Percentiles rank a stretch among this genome's conserved stretches.
phyloP scores from a whole-genome alignment of 495 filamentous ascomycete genomes.

The Trypethelium eluteriae region DNA sequence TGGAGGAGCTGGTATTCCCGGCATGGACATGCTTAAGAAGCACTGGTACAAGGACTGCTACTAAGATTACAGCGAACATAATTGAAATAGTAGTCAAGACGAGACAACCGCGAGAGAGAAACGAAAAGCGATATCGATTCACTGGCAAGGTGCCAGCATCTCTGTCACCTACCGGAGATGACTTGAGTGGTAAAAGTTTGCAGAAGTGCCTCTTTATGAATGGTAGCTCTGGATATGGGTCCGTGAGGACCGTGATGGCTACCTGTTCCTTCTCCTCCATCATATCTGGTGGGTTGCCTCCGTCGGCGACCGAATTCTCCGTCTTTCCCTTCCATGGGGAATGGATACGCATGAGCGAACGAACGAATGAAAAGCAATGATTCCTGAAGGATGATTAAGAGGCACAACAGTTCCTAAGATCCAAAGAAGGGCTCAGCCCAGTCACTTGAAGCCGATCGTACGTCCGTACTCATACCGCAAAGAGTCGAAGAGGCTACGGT shows the following conservation, averaged over 20 bases:
- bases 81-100: background rate
- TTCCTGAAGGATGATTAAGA: background rate
- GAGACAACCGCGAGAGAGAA: background rate
- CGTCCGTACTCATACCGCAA: too few relatives aligned
- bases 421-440: background rate
- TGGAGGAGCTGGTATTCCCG: too few relatives aligned
- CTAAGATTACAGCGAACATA: background rate
- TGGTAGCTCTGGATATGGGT: background rate
- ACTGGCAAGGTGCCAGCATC: background rate
- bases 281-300: background rate
- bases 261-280: background rate
- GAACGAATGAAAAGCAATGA: background rate
- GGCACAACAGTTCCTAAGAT: background rate
- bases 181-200: background rate
- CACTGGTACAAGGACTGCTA: background rate
- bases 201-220: background rate
- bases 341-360: background rate
- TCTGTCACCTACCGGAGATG: background rate
- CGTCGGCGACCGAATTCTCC: background rate
- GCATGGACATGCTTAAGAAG: background rate
- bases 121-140: background rate
- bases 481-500: too few relatives aligned
- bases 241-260: background rate
- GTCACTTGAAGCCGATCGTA: background rate
- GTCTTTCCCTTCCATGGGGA: background rate